phyloP scores from a whole-genome alignment of 768 basidiomycete genomes.

The Infundibulicybe gibba region DNA sequence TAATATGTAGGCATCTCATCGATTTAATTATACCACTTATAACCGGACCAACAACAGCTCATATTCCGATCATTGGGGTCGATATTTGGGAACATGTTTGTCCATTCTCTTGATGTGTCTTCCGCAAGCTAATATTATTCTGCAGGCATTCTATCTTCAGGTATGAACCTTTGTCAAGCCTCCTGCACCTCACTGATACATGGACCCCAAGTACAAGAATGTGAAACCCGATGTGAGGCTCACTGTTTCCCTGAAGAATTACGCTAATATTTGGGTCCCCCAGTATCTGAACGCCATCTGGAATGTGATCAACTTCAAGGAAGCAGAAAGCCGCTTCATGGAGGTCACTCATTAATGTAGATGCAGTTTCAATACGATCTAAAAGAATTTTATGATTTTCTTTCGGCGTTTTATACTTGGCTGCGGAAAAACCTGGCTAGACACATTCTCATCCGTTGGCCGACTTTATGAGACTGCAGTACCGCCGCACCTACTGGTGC shows the following conservation, averaged over 20 bases:
- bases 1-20: conserved; percentile 34
- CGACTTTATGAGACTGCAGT: no score
- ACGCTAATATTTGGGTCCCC: conserved; percentile 1
- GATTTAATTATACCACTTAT: background rate
- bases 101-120: conserved; percentile 16
- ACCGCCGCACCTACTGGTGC: no score
- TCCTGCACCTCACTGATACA: conserved; percentile 5
- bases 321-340: conserved; percentile 58
- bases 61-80: conserved; percentile 89
- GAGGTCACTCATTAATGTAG: conserved; percentile 16
- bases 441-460: no score
- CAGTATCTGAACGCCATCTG: conserved; percentile 89
- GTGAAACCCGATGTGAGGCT: conserved; percentile 87
- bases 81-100: conserved; percentile 96
- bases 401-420: no score
- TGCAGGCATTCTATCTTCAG: conserved; percentile 69
- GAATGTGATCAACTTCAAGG: conserved; percentile 88
- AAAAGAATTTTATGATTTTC: no score
- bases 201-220: conserved; percentile 68
- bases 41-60: conserved; percentile 41
- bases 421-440: no score
- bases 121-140: conserved; percentile 6
- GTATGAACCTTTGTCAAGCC: conserved; percentile 18
- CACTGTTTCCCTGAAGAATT: background rate
- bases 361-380: no score